phyloP scores from a whole-genome alignment of 352 stramenopile species.

The Phytophthora pinifolia region DNA sequence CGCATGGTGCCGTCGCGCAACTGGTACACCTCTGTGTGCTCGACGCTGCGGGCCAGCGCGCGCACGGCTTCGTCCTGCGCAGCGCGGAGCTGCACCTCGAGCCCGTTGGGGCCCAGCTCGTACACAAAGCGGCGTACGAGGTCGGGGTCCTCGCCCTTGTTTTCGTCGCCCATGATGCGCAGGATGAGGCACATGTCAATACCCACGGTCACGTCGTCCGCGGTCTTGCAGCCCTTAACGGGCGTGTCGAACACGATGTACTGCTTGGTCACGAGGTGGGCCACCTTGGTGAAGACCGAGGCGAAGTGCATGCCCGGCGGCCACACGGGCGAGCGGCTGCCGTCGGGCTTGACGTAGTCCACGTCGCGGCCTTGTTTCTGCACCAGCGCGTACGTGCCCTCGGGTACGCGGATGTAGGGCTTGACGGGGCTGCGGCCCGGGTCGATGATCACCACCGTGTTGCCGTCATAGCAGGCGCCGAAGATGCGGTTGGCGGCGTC shows the following conservation, averaged over 20 bases:
- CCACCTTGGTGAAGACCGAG: constrained; percentile 77
- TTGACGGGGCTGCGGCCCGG: constrained; percentile 56
- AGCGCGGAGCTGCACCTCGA: constrained; percentile 83
- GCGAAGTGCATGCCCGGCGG: constrained; percentile 76
- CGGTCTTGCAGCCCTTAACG: constrained; percentile 89
- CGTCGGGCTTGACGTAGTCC: constrained; percentile 49
- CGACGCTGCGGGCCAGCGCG: constrained; percentile 75
- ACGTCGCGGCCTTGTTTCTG: constrained; percentile 82
- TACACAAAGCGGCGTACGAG: constrained; percentile 90
- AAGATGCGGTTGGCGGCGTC: constrained; percentile 77
- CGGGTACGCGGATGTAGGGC: constrained; percentile 85
- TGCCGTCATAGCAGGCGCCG: constrained; percentile 74
- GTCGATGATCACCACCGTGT: constrained; percentile 83
- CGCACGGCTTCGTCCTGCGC: constrained; percentile 85
- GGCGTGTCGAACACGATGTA: constrained; percentile 87
- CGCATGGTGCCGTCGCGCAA: constrained; percentile 74
- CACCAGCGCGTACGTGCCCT: constrained; percentile 89
- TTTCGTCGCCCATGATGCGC: constrained; percentile 86
- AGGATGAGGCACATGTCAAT: constrained; percentile 91
- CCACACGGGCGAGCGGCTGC: constrained; percentile 61
- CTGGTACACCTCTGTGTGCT: constrained; percentile 89
- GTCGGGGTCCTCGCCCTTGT: constrained; percentile 78
- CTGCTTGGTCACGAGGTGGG: constrained; percentile 89
- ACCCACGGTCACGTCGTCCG: constrained; percentile 83
- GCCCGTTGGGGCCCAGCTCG: constrained; percentile 77